Evolutionary conservation across 2,329 filamentous ascomycete genomes (phyloP), one percentile per base, ranked within the genome.

Genomic region (Dactylellina leptospora): DNA sequence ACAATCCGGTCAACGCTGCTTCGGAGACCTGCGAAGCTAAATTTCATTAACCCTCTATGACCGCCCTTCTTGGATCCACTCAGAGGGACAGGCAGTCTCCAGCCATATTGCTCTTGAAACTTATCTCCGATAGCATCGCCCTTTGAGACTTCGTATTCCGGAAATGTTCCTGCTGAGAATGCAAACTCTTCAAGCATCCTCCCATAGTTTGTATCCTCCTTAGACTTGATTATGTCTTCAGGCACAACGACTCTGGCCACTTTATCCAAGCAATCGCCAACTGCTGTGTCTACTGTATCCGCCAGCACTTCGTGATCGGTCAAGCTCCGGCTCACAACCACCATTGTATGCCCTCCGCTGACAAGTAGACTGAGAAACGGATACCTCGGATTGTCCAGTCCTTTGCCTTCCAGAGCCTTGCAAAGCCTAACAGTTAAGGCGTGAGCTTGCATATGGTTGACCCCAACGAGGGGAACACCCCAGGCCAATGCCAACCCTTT

Each of bases 381-480:
- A 76, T 96, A 97, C 0, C 80, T 77, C 0, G 89, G 90, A 47
- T 1, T 10, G 42, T 58, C 9, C 53, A 56, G 54, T 58, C 53
- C 55, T 72, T 56, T 10, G 73, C 74, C 18, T 71, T 75, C 56
- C 82, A 78, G 70, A 93, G 80, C 3, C 90, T 90, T 28, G 83
- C 81, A 2, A 42, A 99, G 85, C 8, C 92, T 85, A 13, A 93
- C 90, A 16, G 95, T 97, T 74, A 99, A 82, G 16, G 95, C 90
- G 80, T 99, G 95, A 9, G 93, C 95, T 79, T 97, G 93, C 95
- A 99, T 97, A 80, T 99, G 95, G 79, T 99, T 90, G 0, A 97
- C 90, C 0, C 88, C 95, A 0, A 97, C 79, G 28, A 97, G 82
- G 2, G 93, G 93, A 36, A 92, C 85, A 74, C 87, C 85, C 91